Evolutionary conservation across 2,329 filamentous ascomycete species (phyloP).

Genomic region (Penicillium capsulatum): DNA sequence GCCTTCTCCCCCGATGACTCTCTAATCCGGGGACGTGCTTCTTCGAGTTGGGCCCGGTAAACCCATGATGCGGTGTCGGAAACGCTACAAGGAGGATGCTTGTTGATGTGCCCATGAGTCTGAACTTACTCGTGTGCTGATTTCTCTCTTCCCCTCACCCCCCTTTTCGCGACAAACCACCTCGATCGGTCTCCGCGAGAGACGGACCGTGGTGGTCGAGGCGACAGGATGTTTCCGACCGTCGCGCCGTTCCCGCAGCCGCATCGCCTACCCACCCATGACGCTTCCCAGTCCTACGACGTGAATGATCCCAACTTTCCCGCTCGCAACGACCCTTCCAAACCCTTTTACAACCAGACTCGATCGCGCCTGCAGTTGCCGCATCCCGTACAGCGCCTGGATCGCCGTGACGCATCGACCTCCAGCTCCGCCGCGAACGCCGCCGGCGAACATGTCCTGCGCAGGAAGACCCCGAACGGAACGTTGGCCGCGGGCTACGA

Average conservation of each 20-base stretch:
- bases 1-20: constrained; percentile 3
- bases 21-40: background rate
- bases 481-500: constrained; percentile 90
- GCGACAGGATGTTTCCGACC: constrained; percentile 47
- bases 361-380: constrained; percentile 37
- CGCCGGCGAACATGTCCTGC: constrained; percentile 66
- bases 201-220: constrained; percentile 16
- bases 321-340: constrained; percentile 26
- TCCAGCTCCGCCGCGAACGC: constrained; percentile 23
- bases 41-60: constrained; percentile 10
- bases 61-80: constrained; percentile 45
- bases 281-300: constrained; percentile 31
- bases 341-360: constrained; percentile 26
- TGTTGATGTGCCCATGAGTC: constrained; percentile 30
- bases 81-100: constrained; percentile 42
- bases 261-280: constrained; percentile 35
- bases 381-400: constrained; percentile 38
- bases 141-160: constrained; percentile 18
- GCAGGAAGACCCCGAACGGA: constrained; percentile 91
- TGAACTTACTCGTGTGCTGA: constrained; percentile 20
- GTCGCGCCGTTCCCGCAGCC: constrained; percentile 44
- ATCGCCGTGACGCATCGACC: constrained; percentile 26
- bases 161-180: constrained; percentile 13
- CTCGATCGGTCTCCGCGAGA: constrained; percentile 11
- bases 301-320: constrained; percentile 24